Evolutionary conservation across 352 stramenopile species (phyloP).

Genomic region (Pythium aristosporum): DNA sequence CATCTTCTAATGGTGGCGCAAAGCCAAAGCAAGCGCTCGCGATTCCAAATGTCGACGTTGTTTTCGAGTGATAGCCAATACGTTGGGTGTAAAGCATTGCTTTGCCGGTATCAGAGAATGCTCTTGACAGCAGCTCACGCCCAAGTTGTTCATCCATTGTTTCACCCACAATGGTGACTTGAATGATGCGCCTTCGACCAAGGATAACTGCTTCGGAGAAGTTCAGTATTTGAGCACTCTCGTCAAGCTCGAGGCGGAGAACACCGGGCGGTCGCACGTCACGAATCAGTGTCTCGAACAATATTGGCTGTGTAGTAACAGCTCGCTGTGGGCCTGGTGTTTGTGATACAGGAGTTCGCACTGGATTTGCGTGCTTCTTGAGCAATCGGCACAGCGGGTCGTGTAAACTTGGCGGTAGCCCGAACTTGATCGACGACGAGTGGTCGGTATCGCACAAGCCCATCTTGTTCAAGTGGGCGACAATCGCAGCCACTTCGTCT

Average conservation of each 20-base stretch:
- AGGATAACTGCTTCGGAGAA: neutral
- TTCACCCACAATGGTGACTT: conserved; percentile 6
- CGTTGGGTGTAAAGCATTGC: neutral
- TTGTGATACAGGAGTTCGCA: neutral
- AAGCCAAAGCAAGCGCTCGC: conserved; percentile 14
- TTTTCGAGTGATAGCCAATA: conserved; percentile 3
- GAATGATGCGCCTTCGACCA: conserved; percentile 5
- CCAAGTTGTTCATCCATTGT: neutral
- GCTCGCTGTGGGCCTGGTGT: neutral
- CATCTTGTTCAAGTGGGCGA: conserved; percentile 27
- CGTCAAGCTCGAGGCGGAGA: neutral
- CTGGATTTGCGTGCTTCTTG: conserved; percentile 25
- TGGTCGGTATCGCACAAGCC: conserved; percentile 23
- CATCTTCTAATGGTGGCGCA: conserved; percentile 2
- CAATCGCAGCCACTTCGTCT: conserved; percentile 35
- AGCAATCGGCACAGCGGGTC: conserved; percentile 28
- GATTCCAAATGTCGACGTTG: conserved; percentile 4
- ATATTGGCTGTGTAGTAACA: conserved; percentile 11
- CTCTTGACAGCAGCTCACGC: conserved; percentile 3
- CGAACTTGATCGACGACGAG: conserved; percentile 28
- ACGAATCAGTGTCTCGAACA: conserved; percentile 10
- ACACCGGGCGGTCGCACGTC: neutral
- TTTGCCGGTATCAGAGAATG: neutral
- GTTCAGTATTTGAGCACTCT: neutral
- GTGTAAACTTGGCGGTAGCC: conserved; percentile 29